Conservation (phyloP, 495 filamentous ascomycete species). For the Aspergillus ellipticus region DNA sequence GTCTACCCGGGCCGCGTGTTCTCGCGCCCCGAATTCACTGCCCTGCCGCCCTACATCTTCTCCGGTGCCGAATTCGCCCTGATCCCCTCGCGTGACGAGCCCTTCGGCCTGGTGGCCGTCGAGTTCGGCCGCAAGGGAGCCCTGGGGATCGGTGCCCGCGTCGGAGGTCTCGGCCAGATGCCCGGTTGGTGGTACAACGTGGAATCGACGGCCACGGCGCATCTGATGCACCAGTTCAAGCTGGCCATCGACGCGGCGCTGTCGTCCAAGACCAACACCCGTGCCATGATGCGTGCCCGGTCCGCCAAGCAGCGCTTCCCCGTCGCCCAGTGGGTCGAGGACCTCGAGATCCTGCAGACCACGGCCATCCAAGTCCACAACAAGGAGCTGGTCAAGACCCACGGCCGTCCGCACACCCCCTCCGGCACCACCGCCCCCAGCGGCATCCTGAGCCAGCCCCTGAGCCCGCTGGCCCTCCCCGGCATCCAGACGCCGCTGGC, state of each 20-base stretch:
- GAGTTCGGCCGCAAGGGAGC: constrained; percentile 78
- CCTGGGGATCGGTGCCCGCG: constrained; percentile 64
- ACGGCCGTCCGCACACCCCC: constrained; percentile 23
- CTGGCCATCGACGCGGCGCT: constrained; percentile 63
- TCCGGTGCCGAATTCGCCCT: constrained; percentile 75
- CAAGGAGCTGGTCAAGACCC: constrained; percentile 34
- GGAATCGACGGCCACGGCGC: constrained; percentile 64
- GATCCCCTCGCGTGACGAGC: constrained; percentile 75
- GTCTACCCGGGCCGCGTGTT: constrained; percentile 68
- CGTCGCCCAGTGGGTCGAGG: constrained; percentile 65
- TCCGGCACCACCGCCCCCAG: constrained; percentile 33
- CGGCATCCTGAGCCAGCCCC: constrained; percentile 29
- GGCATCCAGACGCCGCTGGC: constrained; percentile 28
- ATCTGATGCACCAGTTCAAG: constrained; percentile 69
- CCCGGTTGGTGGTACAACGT: constrained; percentile 71
- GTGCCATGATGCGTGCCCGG: constrained; percentile 67
- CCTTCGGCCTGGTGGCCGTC: constrained; percentile 74
- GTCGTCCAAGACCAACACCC: constrained; percentile 50
- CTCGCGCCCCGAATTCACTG: constrained; percentile 72
- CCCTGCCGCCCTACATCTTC: constrained; percentile 71
- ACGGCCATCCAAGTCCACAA: constrained; percentile 48
- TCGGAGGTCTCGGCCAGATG: constrained; percentile 69
- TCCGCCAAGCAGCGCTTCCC: constrained; percentile 75
- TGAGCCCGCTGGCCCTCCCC: constrained; percentile 36
- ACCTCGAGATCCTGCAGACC: constrained; percentile 56